Percentiles rank a stretch among this genome's conserved stretches.
Conservation (phyloP, 257 asterid genomes). For the Solanum lignicaule region DNA sequence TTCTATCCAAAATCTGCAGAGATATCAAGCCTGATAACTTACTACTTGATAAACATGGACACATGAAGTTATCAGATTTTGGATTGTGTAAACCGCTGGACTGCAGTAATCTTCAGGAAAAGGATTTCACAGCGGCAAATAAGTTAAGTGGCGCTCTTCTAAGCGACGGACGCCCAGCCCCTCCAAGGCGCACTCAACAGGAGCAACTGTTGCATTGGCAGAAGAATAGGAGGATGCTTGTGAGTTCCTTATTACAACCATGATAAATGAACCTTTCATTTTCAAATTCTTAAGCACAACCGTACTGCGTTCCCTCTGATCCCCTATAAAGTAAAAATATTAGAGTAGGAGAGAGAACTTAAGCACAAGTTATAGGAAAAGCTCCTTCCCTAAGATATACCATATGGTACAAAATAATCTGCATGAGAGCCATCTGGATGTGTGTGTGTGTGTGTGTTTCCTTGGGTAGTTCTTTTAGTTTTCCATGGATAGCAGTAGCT, state of each 20-base stretch:
- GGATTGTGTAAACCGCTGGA: conserved; percentile 94
- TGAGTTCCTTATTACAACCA: conserved; percentile 22
- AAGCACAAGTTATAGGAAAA: not conserved
- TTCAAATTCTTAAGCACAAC: not conserved
- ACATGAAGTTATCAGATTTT: conserved; percentile 93
- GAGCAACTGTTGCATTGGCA: conserved; percentile 96
- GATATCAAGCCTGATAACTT: conserved; percentile 98
- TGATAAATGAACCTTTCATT: not conserved
- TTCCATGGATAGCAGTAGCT: not conserved
- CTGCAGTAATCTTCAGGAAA: conserved; percentile 88
- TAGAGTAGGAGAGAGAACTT: not conserved
- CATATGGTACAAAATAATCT: not conserved
- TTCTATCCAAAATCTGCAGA: conserved; percentile 35
- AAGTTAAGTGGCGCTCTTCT: conserved; percentile 69
- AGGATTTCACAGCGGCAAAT: conserved; percentile 71
- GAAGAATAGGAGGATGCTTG: conserved; percentile 94
- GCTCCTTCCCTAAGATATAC: not conserved
- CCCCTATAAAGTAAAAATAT: not conserved
- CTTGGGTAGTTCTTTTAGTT: not conserved
- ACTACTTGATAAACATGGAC: conserved; percentile 90
- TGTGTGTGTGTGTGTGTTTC: not conserved
- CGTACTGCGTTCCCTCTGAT: not conserved
- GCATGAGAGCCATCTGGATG: no score
- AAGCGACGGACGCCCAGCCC: conserved; percentile 88
- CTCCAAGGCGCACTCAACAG: conserved; percentile 87